Percentiles rank a stretch among this genome's conserved stretches.
phyloP scores from a whole-genome alignment of 1,139 yeast species.

The Petasospora rhodanensis region DNA sequence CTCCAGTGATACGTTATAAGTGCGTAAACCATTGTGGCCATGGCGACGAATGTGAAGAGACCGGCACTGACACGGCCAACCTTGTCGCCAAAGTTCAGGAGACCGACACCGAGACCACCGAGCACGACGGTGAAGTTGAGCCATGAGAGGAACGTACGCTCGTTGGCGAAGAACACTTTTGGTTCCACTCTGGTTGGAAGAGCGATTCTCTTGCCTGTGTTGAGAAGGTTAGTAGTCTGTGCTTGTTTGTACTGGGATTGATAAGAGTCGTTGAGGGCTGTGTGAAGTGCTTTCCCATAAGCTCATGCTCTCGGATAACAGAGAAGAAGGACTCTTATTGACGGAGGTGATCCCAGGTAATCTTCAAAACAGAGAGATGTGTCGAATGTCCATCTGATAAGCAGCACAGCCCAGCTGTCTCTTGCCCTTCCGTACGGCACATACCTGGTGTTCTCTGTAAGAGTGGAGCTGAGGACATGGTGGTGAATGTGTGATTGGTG shows the following conservation, averaged over 20 bases:
- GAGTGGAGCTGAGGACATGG: conserved; percentile 58
- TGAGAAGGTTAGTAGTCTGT: conserved; percentile 7
- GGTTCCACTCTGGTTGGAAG: conserved; percentile 98
- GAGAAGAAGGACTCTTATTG: no score
- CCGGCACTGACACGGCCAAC: conserved; percentile 93
- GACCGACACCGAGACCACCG: conserved; percentile 94
- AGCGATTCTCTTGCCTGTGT: conserved; percentile 81
- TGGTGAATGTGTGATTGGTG: conserved; percentile 1
- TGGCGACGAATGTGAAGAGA: conserved; percentile 86
- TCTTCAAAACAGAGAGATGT: no score
- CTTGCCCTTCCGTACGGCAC: no score
- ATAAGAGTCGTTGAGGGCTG: no score
- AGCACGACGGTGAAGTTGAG: conserved; percentile 94
- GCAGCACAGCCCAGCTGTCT: no score
- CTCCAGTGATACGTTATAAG: conserved; percentile 97
- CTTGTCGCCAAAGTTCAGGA: conserved; percentile 92
- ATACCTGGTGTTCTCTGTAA: conserved; percentile 55
- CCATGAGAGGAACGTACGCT: conserved; percentile 97
- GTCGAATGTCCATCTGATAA: no score
- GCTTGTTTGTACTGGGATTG: no score
- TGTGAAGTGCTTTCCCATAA: no score
- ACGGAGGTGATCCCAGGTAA: no score
- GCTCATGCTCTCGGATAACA: no score
- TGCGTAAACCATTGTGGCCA: conserved; percentile 97
- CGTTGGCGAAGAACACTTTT: conserved; percentile 97